Evolutionary conservation across 805 yeast species (phyloP).

Genomic region (Starmera amethionina): DNA sequence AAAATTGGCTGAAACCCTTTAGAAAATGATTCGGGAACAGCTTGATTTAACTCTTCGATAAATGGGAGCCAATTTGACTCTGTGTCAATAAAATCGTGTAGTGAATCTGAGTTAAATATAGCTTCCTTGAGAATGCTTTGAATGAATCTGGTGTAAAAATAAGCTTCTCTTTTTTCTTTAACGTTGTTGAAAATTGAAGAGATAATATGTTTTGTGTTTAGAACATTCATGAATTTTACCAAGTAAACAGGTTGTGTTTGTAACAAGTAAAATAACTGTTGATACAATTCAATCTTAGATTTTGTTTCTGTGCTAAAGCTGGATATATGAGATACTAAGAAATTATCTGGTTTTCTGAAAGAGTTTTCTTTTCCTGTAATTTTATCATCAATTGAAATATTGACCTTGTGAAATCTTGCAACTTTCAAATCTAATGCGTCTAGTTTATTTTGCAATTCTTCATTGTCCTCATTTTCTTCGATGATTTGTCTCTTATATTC

Average conservation of each 20-base stretch:
- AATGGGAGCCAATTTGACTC: no score
- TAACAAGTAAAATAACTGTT: constrained; percentile 66
- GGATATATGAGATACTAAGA: constrained; percentile 1
- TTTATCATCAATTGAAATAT: constrained; percentile 61
- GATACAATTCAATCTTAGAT: constrained; percentile 57
- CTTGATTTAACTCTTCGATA: no score
- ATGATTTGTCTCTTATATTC: constrained; percentile 58
- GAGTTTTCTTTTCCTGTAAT: no score
- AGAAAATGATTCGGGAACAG: no score
- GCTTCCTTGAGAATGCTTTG: constrained; percentile 22
- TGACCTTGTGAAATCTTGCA: constrained; percentile 68
- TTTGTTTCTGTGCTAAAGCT: constrained; percentile 20
- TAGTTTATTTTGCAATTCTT: constrained; percentile 60
- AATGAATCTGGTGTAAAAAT: constrained; percentile 12
- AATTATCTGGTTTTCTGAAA: no score
- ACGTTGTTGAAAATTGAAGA: constrained; percentile 16
- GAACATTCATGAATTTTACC: constrained; percentile 35
- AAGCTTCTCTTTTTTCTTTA: constrained; percentile 16
- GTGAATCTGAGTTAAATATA: no score
- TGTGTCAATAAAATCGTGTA: no score
- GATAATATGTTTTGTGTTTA: constrained; percentile 9
- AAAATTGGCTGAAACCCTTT: no score
- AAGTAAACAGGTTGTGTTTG: constrained; percentile 79
- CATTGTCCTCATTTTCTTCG: constrained; percentile 61
- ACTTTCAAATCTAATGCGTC: constrained; percentile 72